These are phyloP conservation scores for Bipolaris zeicola DNA, from an alignment of 2,329 filamentous ascomycete species.

Conservation along the genomic window DNA sequence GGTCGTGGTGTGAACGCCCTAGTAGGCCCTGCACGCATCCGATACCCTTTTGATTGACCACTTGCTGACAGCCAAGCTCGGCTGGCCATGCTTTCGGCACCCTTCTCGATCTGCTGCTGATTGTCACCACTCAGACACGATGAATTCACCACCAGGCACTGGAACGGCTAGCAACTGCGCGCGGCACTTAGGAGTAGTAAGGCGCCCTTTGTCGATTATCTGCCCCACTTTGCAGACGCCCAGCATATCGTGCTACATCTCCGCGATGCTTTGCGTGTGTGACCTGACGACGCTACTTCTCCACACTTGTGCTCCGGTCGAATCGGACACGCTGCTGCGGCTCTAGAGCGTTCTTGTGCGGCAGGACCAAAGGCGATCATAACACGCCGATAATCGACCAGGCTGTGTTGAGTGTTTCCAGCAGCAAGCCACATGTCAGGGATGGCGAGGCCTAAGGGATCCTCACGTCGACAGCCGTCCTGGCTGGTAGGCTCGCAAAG, in stretches of 20 bases:
- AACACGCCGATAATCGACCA: slow-evolving; percentile 17
- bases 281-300: slow-evolving; percentile 22
- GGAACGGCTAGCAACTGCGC: slow-evolving; percentile 32
- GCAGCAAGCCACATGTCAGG: slow-evolving; percentile 41
- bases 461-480: slow-evolving; percentile 31
- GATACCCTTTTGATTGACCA: slow-evolving; percentile 32
- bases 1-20: background rate
- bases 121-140: slow-evolving; percentile 38
- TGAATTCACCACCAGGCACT: slow-evolving; percentile 32
- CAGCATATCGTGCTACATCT: slow-evolving; percentile 26
- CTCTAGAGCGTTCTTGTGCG: slow-evolving; percentile 13
- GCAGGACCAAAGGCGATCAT: slow-evolving; percentile 12
- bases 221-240: slow-evolving; percentile 35
- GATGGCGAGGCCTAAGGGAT: slow-evolving; percentile 35
- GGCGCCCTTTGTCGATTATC: slow-evolving; percentile 32
- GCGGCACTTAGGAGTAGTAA: slow-evolving; percentile 24
- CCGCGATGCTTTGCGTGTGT: slow-evolving; percentile 24
- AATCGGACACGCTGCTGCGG: slow-evolving; percentile 5
- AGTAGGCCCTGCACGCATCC: slow-evolving; percentile 22
- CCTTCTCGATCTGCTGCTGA: slow-evolving; percentile 34
- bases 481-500: slow-evolving; percentile 28
- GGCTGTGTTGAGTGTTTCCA: slow-evolving; percentile 35
- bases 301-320: slow-evolving; percentile 7
- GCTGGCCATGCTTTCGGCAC: slow-evolving; percentile 21
- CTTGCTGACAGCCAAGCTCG: slow-evolving; percentile 27